Conservation (phyloP, 2,329 filamentous ascomycete genomes). For the Pseudogymnoascus sp. region DNA sequence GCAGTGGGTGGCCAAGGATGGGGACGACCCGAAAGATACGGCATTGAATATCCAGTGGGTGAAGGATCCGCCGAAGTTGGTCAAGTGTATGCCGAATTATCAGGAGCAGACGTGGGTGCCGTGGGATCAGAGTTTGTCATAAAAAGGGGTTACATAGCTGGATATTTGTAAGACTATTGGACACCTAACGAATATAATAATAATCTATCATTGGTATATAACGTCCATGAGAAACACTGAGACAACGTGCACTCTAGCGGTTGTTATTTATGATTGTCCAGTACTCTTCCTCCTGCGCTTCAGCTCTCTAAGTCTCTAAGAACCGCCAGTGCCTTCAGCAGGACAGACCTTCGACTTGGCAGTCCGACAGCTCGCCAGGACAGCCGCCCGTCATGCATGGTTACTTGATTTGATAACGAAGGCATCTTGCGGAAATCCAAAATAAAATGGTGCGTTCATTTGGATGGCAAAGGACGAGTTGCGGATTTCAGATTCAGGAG, state of each 20-base stretch:
- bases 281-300: not conserved
- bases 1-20: constrained; percentile 27
- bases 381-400: not conserved
- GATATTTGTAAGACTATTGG: not conserved
- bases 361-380: not conserved
- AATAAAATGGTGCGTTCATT: too few species aligned
- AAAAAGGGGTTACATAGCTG: not conserved
- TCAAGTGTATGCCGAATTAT: constrained; percentile 12
- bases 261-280: not conserved
- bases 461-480: too few species aligned
- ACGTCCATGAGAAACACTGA: not conserved
- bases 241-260: not conserved
- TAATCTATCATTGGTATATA: not conserved
- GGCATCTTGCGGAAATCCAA: too few species aligned
- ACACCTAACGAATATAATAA: not conserved
- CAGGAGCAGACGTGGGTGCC: constrained; percentile 6
- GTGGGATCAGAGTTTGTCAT: constrained; percentile 3
- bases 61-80: constrained; percentile 7
- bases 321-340: too few species aligned
- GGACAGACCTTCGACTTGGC: too few species aligned
- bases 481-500: too few species aligned
- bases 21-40: not conserved
- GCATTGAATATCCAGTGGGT: not conserved
- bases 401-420: too few species aligned
- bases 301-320: not conserved